A percentile compares a stretch with the other conserved stretches of the same genome.
phyloP scores from a whole-genome alignment of 2,329 filamentous ascomycete genomes.

The Stagonosporopsis tanaceti region DNA sequence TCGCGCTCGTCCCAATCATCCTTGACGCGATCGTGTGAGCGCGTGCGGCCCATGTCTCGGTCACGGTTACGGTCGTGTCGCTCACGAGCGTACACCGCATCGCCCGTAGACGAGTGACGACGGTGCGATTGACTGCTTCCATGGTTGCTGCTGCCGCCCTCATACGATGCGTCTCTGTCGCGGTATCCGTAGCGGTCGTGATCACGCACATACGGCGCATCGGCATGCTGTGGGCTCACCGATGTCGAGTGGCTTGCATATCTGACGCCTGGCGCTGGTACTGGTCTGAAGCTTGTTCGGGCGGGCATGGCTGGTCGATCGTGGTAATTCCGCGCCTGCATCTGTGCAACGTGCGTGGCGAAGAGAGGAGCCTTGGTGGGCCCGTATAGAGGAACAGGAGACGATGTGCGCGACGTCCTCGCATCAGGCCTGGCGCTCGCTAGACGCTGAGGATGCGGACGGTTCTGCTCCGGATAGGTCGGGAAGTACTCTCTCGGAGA shows the following conservation, averaged over 20 bases:
- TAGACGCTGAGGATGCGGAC: slow-evolving; percentile 38
- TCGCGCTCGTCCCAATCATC: slow-evolving; percentile 39
- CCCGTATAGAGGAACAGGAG: slow-evolving; percentile 49
- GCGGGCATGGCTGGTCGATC: slow-evolving; percentile 40
- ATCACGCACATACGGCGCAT: slow-evolving; percentile 33
- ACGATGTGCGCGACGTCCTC: slow-evolving; percentile 27
- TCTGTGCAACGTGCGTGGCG: slow-evolving; percentile 55
- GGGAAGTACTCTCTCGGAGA: slow-evolving; percentile 52
- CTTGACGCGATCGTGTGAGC: slow-evolving; percentile 39
- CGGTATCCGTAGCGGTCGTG: slow-evolving; percentile 23
- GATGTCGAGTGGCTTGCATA: slow-evolving; percentile 31
- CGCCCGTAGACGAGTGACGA: slow-evolving; percentile 32
- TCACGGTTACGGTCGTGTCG: slow-evolving; percentile 26
- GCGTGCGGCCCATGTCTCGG: slow-evolving; percentile 30
- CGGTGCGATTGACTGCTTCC: slow-evolving; percentile 27
- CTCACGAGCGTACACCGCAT: slow-evolving; percentile 37
- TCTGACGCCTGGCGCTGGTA: slow-evolving; percentile 32
- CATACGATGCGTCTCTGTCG: slow-evolving; percentile 15
- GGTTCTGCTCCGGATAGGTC: slow-evolving; percentile 41
- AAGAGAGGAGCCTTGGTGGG: slow-evolving; percentile 57
- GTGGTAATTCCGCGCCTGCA: slow-evolving; percentile 46
- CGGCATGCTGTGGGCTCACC: slow-evolving; percentile 31
- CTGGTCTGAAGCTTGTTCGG: slow-evolving; percentile 36
- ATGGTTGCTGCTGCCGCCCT: slow-evolving; percentile 10
- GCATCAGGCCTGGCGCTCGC: slow-evolving; percentile 23